A percentile compares a stretch with the other conserved stretches of the same genome.
Evolutionary conservation across 345 rosid species (phyloP).

Genomic region (Dipteronia dyeriana): DNA sequence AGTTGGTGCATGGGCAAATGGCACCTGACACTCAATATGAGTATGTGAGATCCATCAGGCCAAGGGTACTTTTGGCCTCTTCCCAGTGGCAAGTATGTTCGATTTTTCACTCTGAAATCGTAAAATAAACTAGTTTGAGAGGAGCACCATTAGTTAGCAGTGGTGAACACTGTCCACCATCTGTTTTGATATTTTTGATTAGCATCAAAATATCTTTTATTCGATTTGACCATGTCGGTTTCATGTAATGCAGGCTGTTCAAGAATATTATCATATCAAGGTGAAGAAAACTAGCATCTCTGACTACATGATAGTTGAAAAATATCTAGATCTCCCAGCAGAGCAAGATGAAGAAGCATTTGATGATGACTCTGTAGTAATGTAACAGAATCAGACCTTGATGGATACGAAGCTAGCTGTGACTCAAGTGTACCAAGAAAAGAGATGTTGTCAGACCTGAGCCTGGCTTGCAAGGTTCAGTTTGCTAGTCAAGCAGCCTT

Average conservation of each 20-base stretch:
- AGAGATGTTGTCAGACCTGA: slow-evolving; percentile 35
- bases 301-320: slow-evolving; percentile 7
- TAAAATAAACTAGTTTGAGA: no score
- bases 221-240: neutral
- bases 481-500: slow-evolving; percentile 46
- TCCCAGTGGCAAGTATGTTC: slow-evolving; percentile 59
- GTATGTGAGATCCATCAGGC: slow-evolving; percentile 61
- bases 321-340: neutral
- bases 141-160: neutral
- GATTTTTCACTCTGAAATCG: no score
- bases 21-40: slow-evolving; percentile 54
- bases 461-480: slow-evolving; percentile 44
- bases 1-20: slow-evolving; percentile 62
- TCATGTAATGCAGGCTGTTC: slow-evolving; percentile 42
- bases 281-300: slow-evolving; percentile 24
- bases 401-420: slow-evolving; percentile 44
- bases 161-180: no score
- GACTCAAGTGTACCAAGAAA: slow-evolving; percentile 23
- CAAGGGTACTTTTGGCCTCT: slow-evolving; percentile 59
- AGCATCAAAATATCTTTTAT: neutral
- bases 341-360: slow-evolving; percentile 27
- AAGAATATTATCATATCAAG: slow-evolving; percentile 38
- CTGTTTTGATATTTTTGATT: no score
- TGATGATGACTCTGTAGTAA: slow-evolving; percentile 49
- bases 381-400: slow-evolving; percentile 53